Evolutionary conservation across 1,139 yeast genomes (phyloP), one percentile per base, ranked within the genome.

Genomic region (Trichomonascaceae sp.): DNA sequence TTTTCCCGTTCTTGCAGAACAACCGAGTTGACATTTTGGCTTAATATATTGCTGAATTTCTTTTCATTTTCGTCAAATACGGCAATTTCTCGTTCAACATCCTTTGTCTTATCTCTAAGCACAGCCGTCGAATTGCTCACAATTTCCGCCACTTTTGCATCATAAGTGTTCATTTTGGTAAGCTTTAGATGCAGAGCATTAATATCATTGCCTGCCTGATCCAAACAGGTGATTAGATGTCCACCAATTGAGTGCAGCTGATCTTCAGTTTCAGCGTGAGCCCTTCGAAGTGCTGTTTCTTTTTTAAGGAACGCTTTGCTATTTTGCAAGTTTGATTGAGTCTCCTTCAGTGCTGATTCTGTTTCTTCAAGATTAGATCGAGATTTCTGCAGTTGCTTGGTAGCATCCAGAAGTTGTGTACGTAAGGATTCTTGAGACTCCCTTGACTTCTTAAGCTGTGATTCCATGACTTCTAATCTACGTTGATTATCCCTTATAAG

Each of bases 401-500:
- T 64, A 9, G 66, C 63, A 3, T 63, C 62, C 1, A 61, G 50
- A 13, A 66, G 60, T 27, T 63, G 63, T n/a, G 56, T 57, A 55
- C 60, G 60, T 18, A 63, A 60, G 15, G 58, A 50, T 41, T 71
- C 73, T 7, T 63, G 60, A 43, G 63, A 61, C 41, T 70, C 74
- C 17, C 72, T 55, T 5, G 70, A 54, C 1, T 63, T 50, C 47
- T 67, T 70, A 46, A 77, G 66, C 60, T 77, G 81, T 38, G 71
- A 71, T 51, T 78, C 81, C 52, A 78, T 64, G 6, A 74, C 73
- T 30, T 70, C 73, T 20, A 78, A 70, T 57, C 74, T 73, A 12
- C 77, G 66, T 53, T 76, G 74, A 60, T 77, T 81, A 48, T 80
- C 83, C 19, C 73, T 78, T 7, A 75, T 69, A 53, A 72, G 67